phyloP scores from a whole-genome alignment of 371 early-diverging fungal species.

The Dichotomocladium elegans region DNA sequence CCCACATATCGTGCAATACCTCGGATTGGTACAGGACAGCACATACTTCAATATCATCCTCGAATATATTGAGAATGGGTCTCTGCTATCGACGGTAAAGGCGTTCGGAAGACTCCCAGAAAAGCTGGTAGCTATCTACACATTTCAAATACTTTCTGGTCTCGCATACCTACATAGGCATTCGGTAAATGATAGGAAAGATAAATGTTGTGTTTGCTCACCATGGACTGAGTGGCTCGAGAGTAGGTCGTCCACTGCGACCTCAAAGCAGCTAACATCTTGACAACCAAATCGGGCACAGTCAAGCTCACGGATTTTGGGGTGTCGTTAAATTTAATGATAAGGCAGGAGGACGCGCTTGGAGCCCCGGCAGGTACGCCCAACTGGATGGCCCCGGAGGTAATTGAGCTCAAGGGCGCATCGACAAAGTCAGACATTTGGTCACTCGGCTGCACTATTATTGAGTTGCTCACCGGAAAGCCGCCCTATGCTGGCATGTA shows the following conservation, averaged over 20 bases:
- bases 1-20: conserved; percentile 81
- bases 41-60: conserved; percentile 76
- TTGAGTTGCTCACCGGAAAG: conserved; percentile 82
- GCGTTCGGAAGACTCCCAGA: conserved; percentile 91
- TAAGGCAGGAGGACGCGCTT: conserved; percentile 56
- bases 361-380: conserved; percentile 85
- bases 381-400: conserved; percentile 98
- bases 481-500: conserved; percentile 83
- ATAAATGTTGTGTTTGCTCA: no score
- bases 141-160: conserved; percentile 81
- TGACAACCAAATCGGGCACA: conserved; percentile 87
- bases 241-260: conserved; percentile 89
- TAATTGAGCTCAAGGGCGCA: conserved; percentile 76
- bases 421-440: conserved; percentile 86
- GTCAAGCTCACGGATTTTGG: conserved; percentile 96
- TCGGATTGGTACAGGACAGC: conserved; percentile 71
- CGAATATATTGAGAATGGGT: conserved; percentile 94
- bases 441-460: conserved; percentile 82
- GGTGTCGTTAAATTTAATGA: conserved; percentile 74
- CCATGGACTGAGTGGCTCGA: no score
- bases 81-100: conserved; percentile 76
- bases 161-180: conserved; percentile 88
- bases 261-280: conserved; percentile 91
- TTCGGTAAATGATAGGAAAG: conserved; percentile 39
- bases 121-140: conserved; percentile 82